A percentile compares a stretch with the other conserved stretches of the same genome.
phyloP scores from a whole-genome alignment of 805 yeast genomes.

The Candida cerambycidarum region DNA sequence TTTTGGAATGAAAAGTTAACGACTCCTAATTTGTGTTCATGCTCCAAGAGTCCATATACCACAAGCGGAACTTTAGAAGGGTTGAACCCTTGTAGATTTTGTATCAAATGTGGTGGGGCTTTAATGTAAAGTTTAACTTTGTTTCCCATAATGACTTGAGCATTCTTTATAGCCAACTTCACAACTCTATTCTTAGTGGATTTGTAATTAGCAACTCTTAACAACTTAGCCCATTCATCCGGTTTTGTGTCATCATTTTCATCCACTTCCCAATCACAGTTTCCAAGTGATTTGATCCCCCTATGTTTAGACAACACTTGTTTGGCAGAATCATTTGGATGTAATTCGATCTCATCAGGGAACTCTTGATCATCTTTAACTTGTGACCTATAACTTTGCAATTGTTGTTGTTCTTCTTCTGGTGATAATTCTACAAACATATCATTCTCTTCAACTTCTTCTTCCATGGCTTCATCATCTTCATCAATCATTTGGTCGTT shows the following conservation, averaged over 20 bases:
- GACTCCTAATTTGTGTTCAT: slow-evolving; percentile 84
- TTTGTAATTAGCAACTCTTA: slow-evolving; percentile 73
- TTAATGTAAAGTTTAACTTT: slow-evolving; percentile 58
- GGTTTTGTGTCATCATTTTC: slow-evolving; percentile 80
- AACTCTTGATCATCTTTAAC: slow-evolving; percentile 87
- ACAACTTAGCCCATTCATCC: slow-evolving; percentile 69
- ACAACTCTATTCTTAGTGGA: slow-evolving; percentile 68
- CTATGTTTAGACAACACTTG: slow-evolving; percentile 77
- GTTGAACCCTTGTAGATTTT: neutral
- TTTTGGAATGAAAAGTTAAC: slow-evolving; percentile 79
- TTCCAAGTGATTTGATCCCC: slow-evolving; percentile 80
- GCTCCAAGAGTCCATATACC: slow-evolving; percentile 72
- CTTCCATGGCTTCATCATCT: slow-evolving; percentile 26
- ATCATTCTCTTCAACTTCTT: slow-evolving; percentile 39
- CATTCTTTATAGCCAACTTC: slow-evolving; percentile 53
- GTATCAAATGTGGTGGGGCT: slow-evolving; percentile 15
- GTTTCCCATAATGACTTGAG: slow-evolving; percentile 54
- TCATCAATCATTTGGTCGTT: slow-evolving; percentile 13
- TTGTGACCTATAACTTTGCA: slow-evolving; percentile 61
- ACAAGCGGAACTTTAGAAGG: slow-evolving; percentile 47
- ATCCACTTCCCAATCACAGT: slow-evolving; percentile 84
- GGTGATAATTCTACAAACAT: slow-evolving; percentile 70
- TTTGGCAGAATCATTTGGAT: slow-evolving; percentile 71
- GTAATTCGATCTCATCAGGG: slow-evolving; percentile 92
- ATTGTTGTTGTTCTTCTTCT: slow-evolving; percentile 82